These are phyloP conservation scores for Xerocomellus amylosporus DNA, from an alignment of 768 basidiomycete genomes.

Conservation along the genomic window DNA sequence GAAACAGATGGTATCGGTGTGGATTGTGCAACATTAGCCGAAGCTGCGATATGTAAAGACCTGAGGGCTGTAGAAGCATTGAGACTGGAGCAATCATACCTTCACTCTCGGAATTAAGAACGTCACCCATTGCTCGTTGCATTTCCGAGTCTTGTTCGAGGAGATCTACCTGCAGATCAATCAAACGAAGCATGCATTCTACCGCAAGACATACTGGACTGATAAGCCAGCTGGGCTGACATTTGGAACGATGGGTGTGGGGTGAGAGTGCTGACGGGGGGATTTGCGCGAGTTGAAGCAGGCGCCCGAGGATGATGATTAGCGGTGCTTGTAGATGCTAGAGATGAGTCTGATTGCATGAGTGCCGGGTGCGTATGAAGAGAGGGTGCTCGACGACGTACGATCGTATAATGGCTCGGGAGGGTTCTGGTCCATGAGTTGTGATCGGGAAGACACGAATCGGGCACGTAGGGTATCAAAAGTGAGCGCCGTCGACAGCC, in stretches of 20 bases:
- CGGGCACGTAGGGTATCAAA: conserved; percentile 48
- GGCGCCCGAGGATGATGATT: conserved; percentile 23
- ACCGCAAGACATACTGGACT: conserved; percentile 49
- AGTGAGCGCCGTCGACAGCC: conserved; percentile 43
- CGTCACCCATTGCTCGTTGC: conserved; percentile 57
- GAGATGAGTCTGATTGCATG: conserved; percentile 12
- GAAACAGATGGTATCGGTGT: conserved; percentile 5
- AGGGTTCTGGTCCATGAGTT: conserved; percentile 36
- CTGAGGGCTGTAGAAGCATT: background rate
- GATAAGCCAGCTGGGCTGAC: conserved; percentile 46
- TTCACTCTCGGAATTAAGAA: conserved; percentile 52
- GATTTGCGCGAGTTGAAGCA: conserved; percentile 38
- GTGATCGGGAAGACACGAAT: conserved; percentile 38
- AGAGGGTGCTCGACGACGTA: conserved; percentile 24
- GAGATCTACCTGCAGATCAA: conserved; percentile 44
- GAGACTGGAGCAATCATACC: conserved; percentile 11
- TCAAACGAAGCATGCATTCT: background rate
- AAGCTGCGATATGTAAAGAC: conserved; percentile 6
- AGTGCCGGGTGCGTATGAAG: background rate
- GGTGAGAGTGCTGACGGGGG: conserved; percentile 54
- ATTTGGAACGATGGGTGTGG: conserved; percentile 53
- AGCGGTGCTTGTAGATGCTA: conserved; percentile 15
- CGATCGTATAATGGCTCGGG: conserved; percentile 35
- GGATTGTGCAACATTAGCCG: conserved; percentile 11
- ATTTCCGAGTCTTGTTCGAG: conserved; percentile 71